Evolutionary conservation across 768 basidiomycete species (phyloP), one percentile per base, ranked within the genome.

Genomic region (Rhizopogon vesiculosus): DNA sequence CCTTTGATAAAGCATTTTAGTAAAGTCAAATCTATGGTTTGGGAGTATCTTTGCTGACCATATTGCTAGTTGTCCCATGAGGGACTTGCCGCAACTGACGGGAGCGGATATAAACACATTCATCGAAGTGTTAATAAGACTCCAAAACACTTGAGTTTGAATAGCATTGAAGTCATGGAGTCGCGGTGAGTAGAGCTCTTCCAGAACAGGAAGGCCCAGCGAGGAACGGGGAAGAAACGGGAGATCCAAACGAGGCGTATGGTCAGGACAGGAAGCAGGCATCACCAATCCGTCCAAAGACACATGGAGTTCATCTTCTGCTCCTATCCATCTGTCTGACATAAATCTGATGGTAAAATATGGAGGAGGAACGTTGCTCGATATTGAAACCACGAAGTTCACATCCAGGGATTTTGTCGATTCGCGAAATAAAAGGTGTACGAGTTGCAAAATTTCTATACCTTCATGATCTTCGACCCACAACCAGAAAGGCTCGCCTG

Each of bases 281-380:
- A 98, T 95, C 46, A 84, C 71, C 29, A 98, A 72, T 5, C 77
- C 73, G 1, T 85, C 82, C 41, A 98, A 68, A 3, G 84, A 69
- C 41, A 98, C 75, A 2, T 62, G 59, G 7, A 86, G 62, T 57
- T 88, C 85, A 52, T 91, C 83, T 62, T 97, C 94, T 1, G 94
- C 89, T 2, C 93, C 93, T 60, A 97, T 76, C 97, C 97, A 99
- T 56, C 83, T 80, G 70, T 98, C 95, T 7, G 93, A 98, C 44
- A 91, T 81, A 39, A 84, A 86, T 16, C 91, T 84, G 54, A 97
- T 78, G 6, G 81, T 87, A 19, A 98, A 73, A 3, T 76, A 83
- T 3, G 85, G 72, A 0, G 91, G 89, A 4, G 79, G 75, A 41
- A 74, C 72, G 25, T 79, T 77, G 28, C 76, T 72, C 7, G 83